These are phyloP conservation scores for Chondrus crispus DNA, from an alignment of 23 red algal species.

Conservation along the genomic window DNA sequence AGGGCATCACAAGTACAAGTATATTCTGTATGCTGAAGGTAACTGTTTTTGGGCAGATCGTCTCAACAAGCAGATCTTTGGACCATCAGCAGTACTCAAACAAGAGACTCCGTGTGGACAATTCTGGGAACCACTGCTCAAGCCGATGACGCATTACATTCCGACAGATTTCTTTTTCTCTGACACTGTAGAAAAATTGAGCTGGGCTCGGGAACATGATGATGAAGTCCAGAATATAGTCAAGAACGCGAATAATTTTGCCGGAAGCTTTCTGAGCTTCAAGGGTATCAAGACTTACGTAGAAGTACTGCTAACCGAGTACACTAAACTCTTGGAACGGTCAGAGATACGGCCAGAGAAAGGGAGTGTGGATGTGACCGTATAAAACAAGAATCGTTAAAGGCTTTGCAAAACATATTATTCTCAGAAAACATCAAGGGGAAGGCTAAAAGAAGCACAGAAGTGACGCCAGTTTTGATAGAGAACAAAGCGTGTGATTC, in stretches of 20 bases:
- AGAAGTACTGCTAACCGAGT: constrained; percentile 81
- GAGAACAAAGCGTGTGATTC: no score
- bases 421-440: no score
- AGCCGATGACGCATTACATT: constrained; percentile 87
- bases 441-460: no score
- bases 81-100: constrained; percentile 85
- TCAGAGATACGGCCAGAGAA: constrained; percentile 46
- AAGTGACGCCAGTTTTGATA: no score
- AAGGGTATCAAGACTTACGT: constrained; percentile 73
- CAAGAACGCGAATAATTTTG: constrained; percentile 85
- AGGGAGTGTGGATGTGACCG: constrained; percentile 66
- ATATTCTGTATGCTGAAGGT: constrained; percentile 96
- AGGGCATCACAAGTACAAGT: constrained; percentile 84
- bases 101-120: constrained; percentile 96
- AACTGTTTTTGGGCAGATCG: constrained; percentile 99
- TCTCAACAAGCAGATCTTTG: constrained; percentile 84
- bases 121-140: constrained; percentile 91
- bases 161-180: constrained; percentile 91
- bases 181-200: constrained; percentile 63
- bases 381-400: no score
- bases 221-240: constrained; percentile 64
- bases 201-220: constrained; percentile 62
- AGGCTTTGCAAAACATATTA: no score
- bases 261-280: constrained; percentile 69
- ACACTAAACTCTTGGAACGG: constrained; percentile 62